These are phyloP conservation scores for Podospora appendiculata DNA, from an alignment of 495 filamentous ascomycete genomes.

Conservation along the genomic window DNA sequence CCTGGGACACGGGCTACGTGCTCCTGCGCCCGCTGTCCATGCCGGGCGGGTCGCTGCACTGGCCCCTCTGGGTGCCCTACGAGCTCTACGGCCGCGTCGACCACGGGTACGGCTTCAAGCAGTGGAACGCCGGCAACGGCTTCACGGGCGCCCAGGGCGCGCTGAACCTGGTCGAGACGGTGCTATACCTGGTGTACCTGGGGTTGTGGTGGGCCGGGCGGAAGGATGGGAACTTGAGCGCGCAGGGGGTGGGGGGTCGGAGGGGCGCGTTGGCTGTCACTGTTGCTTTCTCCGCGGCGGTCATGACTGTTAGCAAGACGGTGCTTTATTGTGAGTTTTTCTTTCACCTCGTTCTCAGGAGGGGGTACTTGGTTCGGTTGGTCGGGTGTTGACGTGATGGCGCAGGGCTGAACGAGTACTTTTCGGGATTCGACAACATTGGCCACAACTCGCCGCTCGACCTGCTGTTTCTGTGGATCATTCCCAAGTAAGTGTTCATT, in stretches of 20 bases:
- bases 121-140: constrained; percentile 61
- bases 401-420: constrained; percentile 69
- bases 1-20: constrained; percentile 79
- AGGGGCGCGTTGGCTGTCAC: constrained; percentile 57
- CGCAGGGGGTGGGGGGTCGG: constrained; percentile 44
- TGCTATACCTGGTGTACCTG: constrained; percentile 64
- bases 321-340: constrained; percentile 67
- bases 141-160: constrained; percentile 72
- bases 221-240: constrained; percentile 29
- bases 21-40: constrained; percentile 77
- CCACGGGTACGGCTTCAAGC: constrained; percentile 76
- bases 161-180: constrained; percentile 68
- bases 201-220: constrained; percentile 44
- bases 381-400: not conserved
- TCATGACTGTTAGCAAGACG: constrained; percentile 87
- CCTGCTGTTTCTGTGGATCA: constrained; percentile 63
- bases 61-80: constrained; percentile 72
- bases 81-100: constrained; percentile 76
- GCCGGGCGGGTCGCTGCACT: constrained; percentile 69
- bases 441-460: constrained; percentile 58
- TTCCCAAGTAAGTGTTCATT: constrained; percentile 65
- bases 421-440: constrained; percentile 69
- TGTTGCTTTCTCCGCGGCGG: constrained; percentile 56
- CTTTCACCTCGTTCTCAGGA: not conserved
- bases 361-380: not conserved